Base-by-base conservation (phyloP, 768 basidiomycete species). In the Filobasidium floriforme region DNA sequence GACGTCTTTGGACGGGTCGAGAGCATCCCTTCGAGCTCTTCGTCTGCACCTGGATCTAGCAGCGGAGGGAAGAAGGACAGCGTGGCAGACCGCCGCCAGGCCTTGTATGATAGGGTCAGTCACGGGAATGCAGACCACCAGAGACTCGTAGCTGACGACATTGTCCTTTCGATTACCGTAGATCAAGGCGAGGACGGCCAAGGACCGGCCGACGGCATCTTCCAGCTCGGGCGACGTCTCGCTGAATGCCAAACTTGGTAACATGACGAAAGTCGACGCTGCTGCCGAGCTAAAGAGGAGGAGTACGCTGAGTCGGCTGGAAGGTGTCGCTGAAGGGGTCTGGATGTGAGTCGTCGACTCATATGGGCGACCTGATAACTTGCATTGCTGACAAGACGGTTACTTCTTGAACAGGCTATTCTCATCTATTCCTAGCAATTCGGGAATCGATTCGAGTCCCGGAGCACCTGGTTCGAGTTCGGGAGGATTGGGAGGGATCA, bases 321-420 rank as follows among this genome's bases (percentile, higher is more conserved):
- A 75, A 57, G 65, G 71, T 15, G 73, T 80, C 22, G 79, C 79
- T 0, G 79, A 80, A 67, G 74, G 67, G 11, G 76, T 79, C 0
- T 80, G 77, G 77, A 77, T 80, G 77, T 76, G 60, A 68, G 76
- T 71, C 7, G 7, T 60, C 37, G 22, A 26, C 18, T 41, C 43
- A 26, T 60, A 29, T 18, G n/a, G n/a, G n/a, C n/a, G n/a, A n/a
- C n/a, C n/a, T n/a, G n/a, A n/a, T n/a, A n/a, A n/a, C n/a, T n/a
- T n/a, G n/a, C 32, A 37, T 4, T 37, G 32, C 32, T 22, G 26
- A 19, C 7, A 3, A 26, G 19, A 51, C 49, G 28, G 41, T 10
- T 2, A 40, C 15, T 54, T 1, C 26, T 32, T 14, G 22, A 32
- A 6, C 46, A 68, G 67, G 67, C 57, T 68, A 15, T 68, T 68